Evolutionary conservation across 2,329 filamentous ascomycete genomes (phyloP).

Genomic region (Talaromyces sp.): DNA sequence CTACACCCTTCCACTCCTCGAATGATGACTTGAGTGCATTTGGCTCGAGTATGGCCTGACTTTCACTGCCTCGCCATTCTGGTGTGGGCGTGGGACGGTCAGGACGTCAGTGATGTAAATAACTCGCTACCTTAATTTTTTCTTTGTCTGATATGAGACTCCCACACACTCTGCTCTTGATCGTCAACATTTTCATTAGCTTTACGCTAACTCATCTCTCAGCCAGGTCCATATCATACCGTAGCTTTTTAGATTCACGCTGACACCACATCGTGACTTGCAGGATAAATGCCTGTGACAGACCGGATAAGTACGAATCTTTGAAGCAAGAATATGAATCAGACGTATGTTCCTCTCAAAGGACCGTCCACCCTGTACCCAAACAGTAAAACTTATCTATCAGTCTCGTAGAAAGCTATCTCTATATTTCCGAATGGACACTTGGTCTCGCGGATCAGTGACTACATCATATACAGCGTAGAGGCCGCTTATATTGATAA

Average conservation of each 20-base stretch:
- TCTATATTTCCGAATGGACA: slow-evolving; percentile 92
- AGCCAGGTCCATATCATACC: slow-evolving; percentile 21
- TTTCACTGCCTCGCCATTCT: slow-evolving; percentile 66
- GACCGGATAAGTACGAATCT: slow-evolving; percentile 78
- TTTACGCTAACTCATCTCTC: slow-evolving; percentile 18
- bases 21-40: slow-evolving; percentile 99
- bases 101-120: slow-evolving; percentile 94
- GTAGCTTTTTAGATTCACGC: slow-evolving; percentile 11
- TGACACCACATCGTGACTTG: slow-evolving; percentile 13
- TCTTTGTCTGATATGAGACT: slow-evolving; percentile 68
- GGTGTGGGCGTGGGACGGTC: slow-evolving; percentile 56
- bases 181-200: background rate
- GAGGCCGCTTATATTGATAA: slow-evolving; percentile 86
- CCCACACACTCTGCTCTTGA: slow-evolving; percentile 4
- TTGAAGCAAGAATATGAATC: slow-evolving; percentile 76
- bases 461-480: slow-evolving; percentile 98
- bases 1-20: slow-evolving; percentile 24
- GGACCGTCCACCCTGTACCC: slow-evolving; percentile 25
- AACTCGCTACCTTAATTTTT: slow-evolving; percentile 95
- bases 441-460: slow-evolving; percentile 89
- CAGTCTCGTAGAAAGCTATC: slow-evolving; percentile 66
- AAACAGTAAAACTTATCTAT: slow-evolving; percentile 33
- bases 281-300: slow-evolving; percentile 94
- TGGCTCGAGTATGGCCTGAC: slow-evolving; percentile 94
- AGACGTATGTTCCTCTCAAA: slow-evolving; percentile 64